A percentile compares a stretch with the other conserved stretches of the same genome.
These are phyloP conservation scores for Lodderomyces oxycetoniae DNA, from an alignment of 1,139 yeast species.

Conservation along the genomic window DNA sequence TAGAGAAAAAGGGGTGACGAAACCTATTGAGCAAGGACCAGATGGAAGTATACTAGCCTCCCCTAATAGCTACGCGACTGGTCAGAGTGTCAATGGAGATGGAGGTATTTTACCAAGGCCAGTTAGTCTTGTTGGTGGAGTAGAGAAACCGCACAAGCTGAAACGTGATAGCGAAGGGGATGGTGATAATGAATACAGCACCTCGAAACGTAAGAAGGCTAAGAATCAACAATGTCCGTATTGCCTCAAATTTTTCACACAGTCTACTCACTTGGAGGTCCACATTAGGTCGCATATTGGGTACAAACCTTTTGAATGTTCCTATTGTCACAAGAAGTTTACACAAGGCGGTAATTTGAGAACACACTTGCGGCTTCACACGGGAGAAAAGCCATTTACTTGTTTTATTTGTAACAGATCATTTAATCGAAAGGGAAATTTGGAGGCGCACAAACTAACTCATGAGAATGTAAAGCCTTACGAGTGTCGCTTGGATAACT, in stretches of 20 bases:
- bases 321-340: constrained; percentile 73
- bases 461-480: constrained; percentile 78
- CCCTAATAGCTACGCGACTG: constrained; percentile 53
- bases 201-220: constrained; percentile 28
- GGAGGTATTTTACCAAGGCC: constrained; percentile 50
- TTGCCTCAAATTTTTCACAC: constrained; percentile 66
- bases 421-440: constrained; percentile 85
- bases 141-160: constrained; percentile 56
- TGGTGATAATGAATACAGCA: constrained; percentile 16
- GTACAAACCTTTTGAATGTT: constrained; percentile 73
- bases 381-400: constrained; percentile 84
- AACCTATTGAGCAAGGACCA: constrained; percentile 54
- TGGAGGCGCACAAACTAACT: constrained; percentile 79
- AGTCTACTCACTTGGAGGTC: constrained; percentile 73
- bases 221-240: constrained; percentile 66
- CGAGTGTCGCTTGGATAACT: constrained; percentile 73
- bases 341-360: constrained; percentile 91
- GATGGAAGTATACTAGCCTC: constrained; percentile 55
- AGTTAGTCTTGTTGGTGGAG: constrained; percentile 74
- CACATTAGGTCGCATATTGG: constrained; percentile 78
- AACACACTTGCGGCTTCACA: constrained; percentile 82
- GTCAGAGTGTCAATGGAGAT: constrained; percentile 24
- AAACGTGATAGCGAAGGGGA: constrained; percentile 12
- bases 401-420: constrained; percentile 70
- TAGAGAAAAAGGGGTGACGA: constrained; percentile 65